A percentile compares a stretch with the other conserved stretches of the same genome.
Evolutionary conservation across 1,284 basidiomycete genomes (phyloP).

Genomic region (Cutaneotrichosporon mucoides): DNA sequence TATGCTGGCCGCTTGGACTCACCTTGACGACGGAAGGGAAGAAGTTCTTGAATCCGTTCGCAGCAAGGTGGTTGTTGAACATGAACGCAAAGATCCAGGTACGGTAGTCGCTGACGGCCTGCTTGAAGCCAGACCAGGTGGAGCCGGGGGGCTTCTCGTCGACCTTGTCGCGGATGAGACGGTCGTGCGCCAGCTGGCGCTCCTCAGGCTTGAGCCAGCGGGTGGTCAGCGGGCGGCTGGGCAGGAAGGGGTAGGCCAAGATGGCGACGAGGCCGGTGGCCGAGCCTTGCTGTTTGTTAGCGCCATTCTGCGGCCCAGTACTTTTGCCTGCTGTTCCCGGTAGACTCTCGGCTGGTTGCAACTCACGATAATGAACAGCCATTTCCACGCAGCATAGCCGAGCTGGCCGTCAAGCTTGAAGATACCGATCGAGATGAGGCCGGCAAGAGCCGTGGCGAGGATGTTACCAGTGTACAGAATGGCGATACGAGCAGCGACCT

Average conservation of each 20-base stretch:
- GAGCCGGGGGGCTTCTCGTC: slow-evolving; percentile 29
- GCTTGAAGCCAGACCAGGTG: slow-evolving; percentile 31
- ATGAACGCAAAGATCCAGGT: slow-evolving; percentile 33
- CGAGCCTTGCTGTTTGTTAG: slow-evolving; percentile 12
- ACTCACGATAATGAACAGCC: slow-evolving; percentile 24
- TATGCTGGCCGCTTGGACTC: background rate
- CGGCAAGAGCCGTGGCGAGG: slow-evolving; percentile 23
- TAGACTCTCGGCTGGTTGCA: background rate
- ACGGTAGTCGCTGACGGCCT: slow-evolving; percentile 29
- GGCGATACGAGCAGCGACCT: slow-evolving; percentile 41
- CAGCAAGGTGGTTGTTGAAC: slow-evolving; percentile 28
- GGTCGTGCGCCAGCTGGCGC: slow-evolving; percentile 18
- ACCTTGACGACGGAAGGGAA: slow-evolving; percentile 28
- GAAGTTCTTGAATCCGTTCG: slow-evolving; percentile 36
- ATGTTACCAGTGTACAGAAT: slow-evolving; percentile 36
- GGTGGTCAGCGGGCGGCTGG: slow-evolving; percentile 15
- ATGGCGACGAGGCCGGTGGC: slow-evolving; percentile 17
- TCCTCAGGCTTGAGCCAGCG: slow-evolving; percentile 18
- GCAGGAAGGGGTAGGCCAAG: slow-evolving; percentile 16
- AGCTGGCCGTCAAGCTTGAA: slow-evolving; percentile 16
- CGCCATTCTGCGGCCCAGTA: no score
- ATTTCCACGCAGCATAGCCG: slow-evolving; percentile 25
- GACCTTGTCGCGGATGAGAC: slow-evolving; percentile 26
- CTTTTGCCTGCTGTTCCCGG: no score
- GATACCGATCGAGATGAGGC: slow-evolving; percentile 23